A percentile compares a stretch with the other conserved stretches of the same genome.
Conservation (phyloP, 306 rosid genomes). For the barrel medic (Medicago truncatula) region MtrunA17r5.0-ANR NC_053047.1:33010501-33011000, state of each 20-base stretch:
- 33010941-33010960: no score
- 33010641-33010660: neutral
- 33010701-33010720: no score
- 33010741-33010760: neutral
- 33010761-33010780: neutral
- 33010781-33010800: neutral
- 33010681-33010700: no score
- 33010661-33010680: neutral
- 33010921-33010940: neutral
- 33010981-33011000: neutral
- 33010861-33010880: no score
- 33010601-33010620: neutral
- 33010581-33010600: neutral
- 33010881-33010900: no score
- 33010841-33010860: no score
- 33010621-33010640: neutral
- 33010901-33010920: neutral
- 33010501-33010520: neutral
- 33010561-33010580: slow-evolving; percentile 3
- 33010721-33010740: neutral
- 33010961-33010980: neutral
- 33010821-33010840: no score
- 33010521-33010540: no score
- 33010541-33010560: neutral
- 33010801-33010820: no score